Percentiles rank a stretch among this genome's conserved stretches.
phyloP scores from a whole-genome alignment of 805 yeast genomes.

The Diddensiella santjacobensis region DNA sequence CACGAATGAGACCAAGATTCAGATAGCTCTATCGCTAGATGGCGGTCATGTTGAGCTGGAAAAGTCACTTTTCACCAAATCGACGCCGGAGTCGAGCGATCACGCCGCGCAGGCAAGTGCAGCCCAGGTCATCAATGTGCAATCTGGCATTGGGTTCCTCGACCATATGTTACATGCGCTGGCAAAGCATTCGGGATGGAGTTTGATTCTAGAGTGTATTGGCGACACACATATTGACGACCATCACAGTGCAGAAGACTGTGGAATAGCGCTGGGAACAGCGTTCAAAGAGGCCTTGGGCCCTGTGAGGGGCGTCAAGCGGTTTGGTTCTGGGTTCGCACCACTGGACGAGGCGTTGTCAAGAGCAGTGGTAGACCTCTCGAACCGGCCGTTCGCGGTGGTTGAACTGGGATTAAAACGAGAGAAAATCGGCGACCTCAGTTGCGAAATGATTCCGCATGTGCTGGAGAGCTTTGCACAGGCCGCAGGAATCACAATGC shows the following conservation, averaged over 20 bases:
- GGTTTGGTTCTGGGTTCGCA: slow-evolving; percentile 91
- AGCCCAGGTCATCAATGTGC: slow-evolving; percentile 70
- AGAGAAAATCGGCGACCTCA: slow-evolving; percentile 87
- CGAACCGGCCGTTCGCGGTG: slow-evolving; percentile 90
- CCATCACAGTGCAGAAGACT: slow-evolving; percentile 95
- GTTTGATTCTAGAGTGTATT: slow-evolving; percentile 78
- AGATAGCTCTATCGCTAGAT: slow-evolving; percentile 74
- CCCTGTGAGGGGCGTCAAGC: slow-evolving; percentile 80
- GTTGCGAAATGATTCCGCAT: slow-evolving; percentile 98
- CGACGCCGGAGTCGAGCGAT: slow-evolving; percentile 31
- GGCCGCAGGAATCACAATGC: slow-evolving; percentile 85
- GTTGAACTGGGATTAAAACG: slow-evolving; percentile 85
- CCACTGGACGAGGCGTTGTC: slow-evolving; percentile 95
- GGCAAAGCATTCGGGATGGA: slow-evolving; percentile 97
- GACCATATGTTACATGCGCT: slow-evolving; percentile 98
- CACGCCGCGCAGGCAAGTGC: slow-evolving; percentile 69
- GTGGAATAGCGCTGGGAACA: slow-evolving; percentile 84
- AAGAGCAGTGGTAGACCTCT: slow-evolving; percentile 92
- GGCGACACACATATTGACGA: slow-evolving; percentile 97
- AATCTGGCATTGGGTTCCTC: slow-evolving; percentile 90
- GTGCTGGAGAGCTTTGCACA: slow-evolving; percentile 91
- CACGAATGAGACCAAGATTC: slow-evolving; percentile 93
- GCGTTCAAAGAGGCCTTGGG: slow-evolving; percentile 91
- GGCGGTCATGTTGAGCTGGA: slow-evolving; percentile 76
- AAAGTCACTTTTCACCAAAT: slow-evolving; percentile 49